Evolutionary conservation across 495 filamentous ascomycete genomes (phyloP).

Genomic region (Penicillium pancosmium): DNA sequence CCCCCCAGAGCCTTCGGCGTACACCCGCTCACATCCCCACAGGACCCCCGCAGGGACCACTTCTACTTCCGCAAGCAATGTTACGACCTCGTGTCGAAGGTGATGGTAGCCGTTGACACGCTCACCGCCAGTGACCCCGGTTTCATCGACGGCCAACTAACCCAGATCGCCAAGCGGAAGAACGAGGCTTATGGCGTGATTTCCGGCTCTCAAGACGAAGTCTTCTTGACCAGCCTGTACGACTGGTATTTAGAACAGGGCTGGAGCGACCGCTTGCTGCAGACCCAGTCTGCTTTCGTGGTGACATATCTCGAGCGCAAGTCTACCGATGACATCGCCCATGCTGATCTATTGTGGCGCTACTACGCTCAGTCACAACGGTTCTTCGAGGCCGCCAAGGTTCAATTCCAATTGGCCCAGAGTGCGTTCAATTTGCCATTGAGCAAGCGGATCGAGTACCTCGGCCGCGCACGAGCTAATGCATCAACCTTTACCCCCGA

Average conservation of each 20-base stretch:
- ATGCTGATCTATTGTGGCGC: slow-evolving; percentile 90
- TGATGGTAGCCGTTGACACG: slow-evolving; percentile 75
- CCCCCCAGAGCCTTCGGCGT: neutral
- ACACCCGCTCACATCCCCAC: slow-evolving; percentile 18
- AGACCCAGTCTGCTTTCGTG: slow-evolving; percentile 79
- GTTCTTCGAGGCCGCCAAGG: slow-evolving; percentile 82
- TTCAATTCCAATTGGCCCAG: slow-evolving; percentile 81
- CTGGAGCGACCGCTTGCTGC: slow-evolving; percentile 80
- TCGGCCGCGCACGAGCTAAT: slow-evolving; percentile 85
- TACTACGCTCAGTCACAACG: slow-evolving; percentile 79
- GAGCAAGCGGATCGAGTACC: slow-evolving; percentile 81
- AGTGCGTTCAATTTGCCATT: slow-evolving; percentile 75
- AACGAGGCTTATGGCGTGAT: slow-evolving; percentile 87
- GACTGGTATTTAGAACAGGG: slow-evolving; percentile 91
- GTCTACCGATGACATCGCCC: slow-evolving; percentile 63
- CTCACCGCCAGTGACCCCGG: slow-evolving; percentile 66
- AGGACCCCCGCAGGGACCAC: slow-evolving; percentile 67
- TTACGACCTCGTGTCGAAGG: slow-evolving; percentile 79
- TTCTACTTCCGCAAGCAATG: slow-evolving; percentile 75
- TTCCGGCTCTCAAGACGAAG: slow-evolving; percentile 81
- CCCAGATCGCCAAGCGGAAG: slow-evolving; percentile 71
- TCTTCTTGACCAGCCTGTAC: slow-evolving; percentile 92
- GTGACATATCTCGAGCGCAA: slow-evolving; percentile 82
- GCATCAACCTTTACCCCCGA: slow-evolving; percentile 75
- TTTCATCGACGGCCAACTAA: slow-evolving; percentile 74